Percentiles rank a stretch among this genome's conserved stretches.
Conservation (phyloP, 257 asterid genomes). For the Thymus mandschuricus region DNA sequence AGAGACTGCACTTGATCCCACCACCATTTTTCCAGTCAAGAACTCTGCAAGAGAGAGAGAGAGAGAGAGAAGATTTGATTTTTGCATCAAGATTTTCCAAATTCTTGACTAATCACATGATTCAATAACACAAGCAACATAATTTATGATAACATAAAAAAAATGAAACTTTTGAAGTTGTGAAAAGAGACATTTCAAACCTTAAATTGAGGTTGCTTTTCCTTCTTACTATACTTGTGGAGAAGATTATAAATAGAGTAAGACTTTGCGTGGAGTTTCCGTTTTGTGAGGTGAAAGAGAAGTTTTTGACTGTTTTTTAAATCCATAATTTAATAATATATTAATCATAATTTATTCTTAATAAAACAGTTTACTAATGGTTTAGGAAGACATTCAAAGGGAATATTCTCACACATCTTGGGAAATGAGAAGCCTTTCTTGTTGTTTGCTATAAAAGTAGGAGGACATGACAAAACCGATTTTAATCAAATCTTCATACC, state of each 20-base stretch:
- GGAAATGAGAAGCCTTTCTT: conserved; percentile 17
- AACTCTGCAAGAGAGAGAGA: conserved; percentile 6
- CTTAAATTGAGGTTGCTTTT: not conserved
- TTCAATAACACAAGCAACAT: not conserved
- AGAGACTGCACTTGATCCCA: conserved; percentile 38
- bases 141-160: not conserved
- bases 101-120: not conserved
- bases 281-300: conserved; percentile 10
- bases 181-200: conserved; percentile 8
- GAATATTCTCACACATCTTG: conserved; percentile 16
- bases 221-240: not conserved
- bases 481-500: not conserved
- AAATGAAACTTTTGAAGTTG: too few species aligned
- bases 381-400: conserved; percentile 12
- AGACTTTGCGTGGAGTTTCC: not conserved
- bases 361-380: not conserved
- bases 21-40: conserved; percentile 19
- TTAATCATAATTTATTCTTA: not conserved
- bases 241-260: not conserved
- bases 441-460: not conserved
- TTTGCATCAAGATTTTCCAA: not conserved
- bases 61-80: too few species aligned
- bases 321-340: too few species aligned
- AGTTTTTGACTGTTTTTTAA: not conserved
- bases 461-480: not conserved